Evolutionary conservation across 2,329 filamentous ascomycete species (phyloP), one percentile per base, ranked within the genome.

Genomic region (Sporothrix sp.): DNA sequence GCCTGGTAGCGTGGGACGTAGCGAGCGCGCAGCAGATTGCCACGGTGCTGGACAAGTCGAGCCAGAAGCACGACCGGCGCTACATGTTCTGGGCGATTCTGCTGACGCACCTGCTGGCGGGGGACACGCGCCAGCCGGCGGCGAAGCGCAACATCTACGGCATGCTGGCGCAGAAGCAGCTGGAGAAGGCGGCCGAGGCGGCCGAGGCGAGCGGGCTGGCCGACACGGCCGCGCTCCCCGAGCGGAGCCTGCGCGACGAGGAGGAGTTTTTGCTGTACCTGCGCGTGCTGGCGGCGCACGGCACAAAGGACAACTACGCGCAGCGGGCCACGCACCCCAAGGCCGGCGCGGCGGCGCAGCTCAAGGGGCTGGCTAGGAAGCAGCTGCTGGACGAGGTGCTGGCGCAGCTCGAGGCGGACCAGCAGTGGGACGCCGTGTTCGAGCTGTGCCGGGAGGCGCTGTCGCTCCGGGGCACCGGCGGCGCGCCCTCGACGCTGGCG

Each of bases 11-110:
- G 48, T 77, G 74, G 68, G 78, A 81, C 56, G 67, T 79, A 50
- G 65, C 69, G 51, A 76, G 74, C 58, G 75, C 76, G 2, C 77
- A 81, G 60, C 74, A 79, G 74, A 79, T 81, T 58, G 73, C 76
- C 0, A 72, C 73, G 1, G 69, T 71, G 0, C 58, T 79, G 23
- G 76, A 79, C 53, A 72, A 72, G 58, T 71, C 71, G 45, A 65
- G 72, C 2, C 66, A 68, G 21, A 66, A 71, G 0, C 62, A 67
- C 25, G 73, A 78, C 20, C 65, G 71, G 27, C 63, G 64, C 2
- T 73, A 71, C 51, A 65, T 77, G 60, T 79, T 78, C 54, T 76
- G 71, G 68, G 78, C 74, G 54, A 78, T 79, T 55, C 64, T 70
- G 18, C 66, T 75, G 14, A 79, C 74, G 0, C 72, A 75, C 53